These are phyloP conservation scores for Malus hybrid DNA, from an alignment of 331 rosid genomes.

Conservation along the genomic window DNA sequence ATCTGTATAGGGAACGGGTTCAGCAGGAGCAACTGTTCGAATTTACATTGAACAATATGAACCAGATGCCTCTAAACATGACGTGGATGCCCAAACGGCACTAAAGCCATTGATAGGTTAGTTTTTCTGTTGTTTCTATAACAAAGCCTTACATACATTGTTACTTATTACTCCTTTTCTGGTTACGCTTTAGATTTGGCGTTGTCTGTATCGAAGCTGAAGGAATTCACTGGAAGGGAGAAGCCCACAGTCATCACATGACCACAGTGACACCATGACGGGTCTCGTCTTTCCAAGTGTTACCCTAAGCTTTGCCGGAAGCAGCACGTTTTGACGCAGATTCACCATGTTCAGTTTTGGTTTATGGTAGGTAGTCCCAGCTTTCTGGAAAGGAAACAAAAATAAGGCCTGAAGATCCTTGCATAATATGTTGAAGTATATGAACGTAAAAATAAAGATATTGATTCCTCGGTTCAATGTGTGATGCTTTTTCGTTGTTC, in stretches of 20 bases:
- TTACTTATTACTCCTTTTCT: not conserved
- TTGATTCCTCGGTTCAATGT: not conserved
- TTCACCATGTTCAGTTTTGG: conserved; percentile 22
- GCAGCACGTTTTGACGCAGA: conserved; percentile 5
- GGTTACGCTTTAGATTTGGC: conserved; percentile 65
- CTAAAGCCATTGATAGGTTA: conserved; percentile 84
- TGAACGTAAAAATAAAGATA: not conserved
- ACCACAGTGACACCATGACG: conserved; percentile 12
- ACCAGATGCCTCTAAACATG: conserved; percentile 69
- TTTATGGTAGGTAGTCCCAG: conserved; percentile 12
- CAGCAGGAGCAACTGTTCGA: conserved; percentile 95
- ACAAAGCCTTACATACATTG: not conserved
- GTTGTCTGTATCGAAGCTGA: conserved; percentile 66
- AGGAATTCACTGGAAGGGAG: conserved; percentile 92
- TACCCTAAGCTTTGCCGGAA: conserved; percentile 7
- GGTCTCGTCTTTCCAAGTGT: not conserved
- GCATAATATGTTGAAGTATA: conserved; percentile 5
- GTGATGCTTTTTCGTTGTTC: not conserved
- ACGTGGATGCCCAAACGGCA: conserved; percentile 79
- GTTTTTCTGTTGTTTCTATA: conserved; percentile 4
- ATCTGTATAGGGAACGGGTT: conserved; percentile 80
- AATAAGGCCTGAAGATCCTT: not conserved
- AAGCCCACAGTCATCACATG: conserved; percentile 96
- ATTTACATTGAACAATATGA: conserved; percentile 91
- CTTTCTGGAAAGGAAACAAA: conserved; percentile 5